phyloP scores from a whole-genome alignment of 2,329 filamentous ascomycete species.

The Hymenoscyphus albidus region DNA sequence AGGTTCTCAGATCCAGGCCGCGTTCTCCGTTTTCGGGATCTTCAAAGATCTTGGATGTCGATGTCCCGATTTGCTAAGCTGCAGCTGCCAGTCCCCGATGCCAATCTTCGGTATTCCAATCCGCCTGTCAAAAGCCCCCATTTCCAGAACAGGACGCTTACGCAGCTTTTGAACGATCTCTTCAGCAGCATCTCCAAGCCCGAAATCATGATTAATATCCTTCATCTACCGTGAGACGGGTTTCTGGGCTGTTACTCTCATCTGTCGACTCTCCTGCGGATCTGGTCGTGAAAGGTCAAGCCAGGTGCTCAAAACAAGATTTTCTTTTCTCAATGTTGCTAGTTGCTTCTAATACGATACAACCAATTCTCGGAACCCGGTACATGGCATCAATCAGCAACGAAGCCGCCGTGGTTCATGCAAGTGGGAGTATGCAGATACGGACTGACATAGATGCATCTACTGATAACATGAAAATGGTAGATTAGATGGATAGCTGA shows the following conservation, averaged over 20 bases:
- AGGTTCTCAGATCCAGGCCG: not conserved
- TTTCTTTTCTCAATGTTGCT: not conserved
- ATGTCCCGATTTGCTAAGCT: not conserved
- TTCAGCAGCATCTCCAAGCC: not conserved
- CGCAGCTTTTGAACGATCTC: not conserved
- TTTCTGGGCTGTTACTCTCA: not conserved
- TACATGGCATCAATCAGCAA: not conserved
- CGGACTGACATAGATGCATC: not conserved
- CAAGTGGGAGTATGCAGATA: conserved; percentile 1
- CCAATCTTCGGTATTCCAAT: not conserved
- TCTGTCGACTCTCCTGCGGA: not conserved
- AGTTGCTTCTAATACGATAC: not conserved
- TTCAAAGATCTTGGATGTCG: not conserved
- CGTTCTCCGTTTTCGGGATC: not conserved
- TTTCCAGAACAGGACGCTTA: not conserved
- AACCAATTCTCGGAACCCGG: not conserved
- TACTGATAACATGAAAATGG: not conserved
- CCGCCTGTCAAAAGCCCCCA: not conserved
- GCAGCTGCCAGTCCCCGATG: not conserved
- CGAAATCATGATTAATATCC: not conserved
- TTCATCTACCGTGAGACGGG: not conserved
- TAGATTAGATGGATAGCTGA: not conserved
- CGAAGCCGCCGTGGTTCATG: not conserved
- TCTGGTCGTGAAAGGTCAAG: not conserved
- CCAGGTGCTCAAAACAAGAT: not conserved